Base-by-base conservation (phyloP, 768 basidiomycete species). In the Trametes coccinea region DNA sequence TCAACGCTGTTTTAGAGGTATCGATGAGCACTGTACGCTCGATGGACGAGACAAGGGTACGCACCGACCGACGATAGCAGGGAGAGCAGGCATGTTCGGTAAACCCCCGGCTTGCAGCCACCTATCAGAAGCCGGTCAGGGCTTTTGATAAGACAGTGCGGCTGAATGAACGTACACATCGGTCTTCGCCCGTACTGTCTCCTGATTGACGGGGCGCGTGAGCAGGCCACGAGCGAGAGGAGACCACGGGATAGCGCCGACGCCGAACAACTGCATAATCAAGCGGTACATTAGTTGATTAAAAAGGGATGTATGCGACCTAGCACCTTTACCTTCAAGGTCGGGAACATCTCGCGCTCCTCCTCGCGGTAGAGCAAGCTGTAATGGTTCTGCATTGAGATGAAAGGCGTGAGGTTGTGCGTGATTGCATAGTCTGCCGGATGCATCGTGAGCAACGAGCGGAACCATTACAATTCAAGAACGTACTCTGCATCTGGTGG, bases 361-460 rank as follows among this genome's bases (percentile, higher is more conserved):
- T 87, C 85, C 67, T 87, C 86, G 47, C 85, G 79, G 65, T 87
- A 86, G 39, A 83, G 52, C 10, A 84, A 73, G 61, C 71, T 81
- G 69, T 86, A 80, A 65, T 82, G 80, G 70, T 86, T 83, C 71
- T 87, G 84, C 85, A 87, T 86, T 11, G 81, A 80, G 73, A 85
- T 81, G 72, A 87, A 86, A 2, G 80, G 81, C 6, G 82, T 83
- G 39, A 75, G 68, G 17, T 71, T 72, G 66, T 79, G 73, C 14
- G 70, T 60, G 61, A 79, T 72, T 0, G 79, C 79, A 62, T 80
- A 80, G 67, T 75, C 78, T 79, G n/a, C n/a, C 41, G 14, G 4
- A 16, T 57, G 13, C 7, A 11, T 22, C 2, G 10, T 5, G 17
- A 9, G 31, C 48, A 4, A 47, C 45, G 11, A 29, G 10, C 16